phyloP scores from a whole-genome alignment of 352 stramenopile genomes.

The Pythium insidiosum region DNA sequence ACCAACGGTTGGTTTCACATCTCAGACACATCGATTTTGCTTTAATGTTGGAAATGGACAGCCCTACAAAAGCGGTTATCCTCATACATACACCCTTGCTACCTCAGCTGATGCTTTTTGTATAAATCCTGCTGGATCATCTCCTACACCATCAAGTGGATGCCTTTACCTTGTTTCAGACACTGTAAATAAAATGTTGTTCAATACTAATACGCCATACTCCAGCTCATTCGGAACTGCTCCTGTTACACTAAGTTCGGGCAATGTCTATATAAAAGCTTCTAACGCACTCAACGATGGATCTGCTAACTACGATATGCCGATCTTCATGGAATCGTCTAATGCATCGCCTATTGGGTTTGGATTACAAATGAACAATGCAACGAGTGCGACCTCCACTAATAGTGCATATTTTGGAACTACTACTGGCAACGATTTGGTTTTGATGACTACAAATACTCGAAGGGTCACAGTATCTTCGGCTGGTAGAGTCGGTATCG shows the following conservation, averaged over 20 bases:
- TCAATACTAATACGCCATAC: constrained; percentile 2
- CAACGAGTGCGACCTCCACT: constrained; percentile 5
- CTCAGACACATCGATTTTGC: constrained; percentile 1
- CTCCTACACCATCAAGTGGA: constrained; percentile 1
- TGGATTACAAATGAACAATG: constrained; percentile 13
- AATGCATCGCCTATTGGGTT: constrained; percentile 8
- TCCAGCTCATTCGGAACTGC: constrained; percentile 1
- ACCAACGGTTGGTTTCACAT: constrained; percentile 1
- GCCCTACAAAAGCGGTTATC: constrained; percentile 2
- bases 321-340: constrained; percentile 11
- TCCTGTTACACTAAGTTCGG: constrained; percentile 3
- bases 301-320: constrained; percentile 9
- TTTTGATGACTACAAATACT: constrained; percentile 11
- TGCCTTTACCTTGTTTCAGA: constrained; percentile 2
- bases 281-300: constrained; percentile 2
- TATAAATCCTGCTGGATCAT: constrained; percentile 3
- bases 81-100: not conserved
- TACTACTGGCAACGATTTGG: constrained; percentile 11
- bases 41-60: constrained; percentile 2
- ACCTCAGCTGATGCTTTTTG: constrained; percentile 1
- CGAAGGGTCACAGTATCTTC: constrained; percentile 11
- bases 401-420: constrained; percentile 9
- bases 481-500: constrained; percentile 11
- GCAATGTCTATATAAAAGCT: constrained; percentile 4
- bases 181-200: constrained; percentile 2